Percentiles rank a stretch among this genome's conserved stretches.
phyloP scores from a whole-genome alignment of 2,329 filamentous ascomycete species.

The Claviceps africana region DNA sequence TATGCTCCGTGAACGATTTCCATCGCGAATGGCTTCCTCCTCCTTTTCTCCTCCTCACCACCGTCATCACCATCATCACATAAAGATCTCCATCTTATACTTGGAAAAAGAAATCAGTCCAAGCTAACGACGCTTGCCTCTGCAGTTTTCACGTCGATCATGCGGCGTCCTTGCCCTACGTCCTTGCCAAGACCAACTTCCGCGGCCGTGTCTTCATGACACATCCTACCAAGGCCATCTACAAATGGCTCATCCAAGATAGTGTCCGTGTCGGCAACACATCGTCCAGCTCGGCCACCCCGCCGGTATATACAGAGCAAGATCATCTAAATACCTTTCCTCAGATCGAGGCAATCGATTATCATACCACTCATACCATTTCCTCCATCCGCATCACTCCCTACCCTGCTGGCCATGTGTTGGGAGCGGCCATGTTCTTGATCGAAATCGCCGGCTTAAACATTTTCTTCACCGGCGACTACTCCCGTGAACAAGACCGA shows the following conservation, averaged over 20 bases:
- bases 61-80: neutral
- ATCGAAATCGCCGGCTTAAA: constrained; percentile 95
- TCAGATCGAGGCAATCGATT: constrained; percentile 93
- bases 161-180: constrained; percentile 95
- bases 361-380: constrained; percentile 94
- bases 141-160: constrained; percentile 90
- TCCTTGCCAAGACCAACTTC: constrained; percentile 96
- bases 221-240: constrained; percentile 96
- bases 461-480: constrained; percentile 95
- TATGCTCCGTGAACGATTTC: neutral
- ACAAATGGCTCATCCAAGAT: constrained; percentile 98
- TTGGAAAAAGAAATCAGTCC: neutral
- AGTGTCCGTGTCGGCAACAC: constrained; percentile 78
- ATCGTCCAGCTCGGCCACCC: constrained; percentile 46
- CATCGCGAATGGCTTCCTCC: neutral
- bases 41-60: too few species aligned
- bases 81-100: too few species aligned
- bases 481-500: constrained; percentile 87
- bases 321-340: constrained; percentile 90
- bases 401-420: constrained; percentile 93
- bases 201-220: constrained; percentile 97
- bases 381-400: constrained; percentile 94
- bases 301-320: constrained; percentile 85
- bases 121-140: constrained; percentile 5
- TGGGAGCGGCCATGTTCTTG: constrained; percentile 95